A percentile compares a stretch with the other conserved stretches of the same genome.
Evolutionary conservation across 257 asterid genomes (phyloP).

Genomic region (Lycium barbarum): DNA sequence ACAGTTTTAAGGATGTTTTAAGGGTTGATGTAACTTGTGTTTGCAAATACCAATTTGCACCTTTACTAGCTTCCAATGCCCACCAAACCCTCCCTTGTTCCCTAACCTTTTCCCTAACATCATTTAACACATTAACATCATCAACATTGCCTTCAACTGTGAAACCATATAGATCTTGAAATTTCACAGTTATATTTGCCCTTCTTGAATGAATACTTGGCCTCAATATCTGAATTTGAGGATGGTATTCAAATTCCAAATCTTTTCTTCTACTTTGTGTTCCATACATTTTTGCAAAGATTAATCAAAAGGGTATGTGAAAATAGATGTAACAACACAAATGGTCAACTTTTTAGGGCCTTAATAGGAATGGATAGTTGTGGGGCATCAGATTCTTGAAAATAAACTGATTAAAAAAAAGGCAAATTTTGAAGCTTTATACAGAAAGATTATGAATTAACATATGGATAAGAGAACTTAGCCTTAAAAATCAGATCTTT

Average conservation of each 20-base stretch:
- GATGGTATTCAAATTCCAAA: constrained; percentile 68
- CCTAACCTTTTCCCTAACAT: constrained; percentile 94
- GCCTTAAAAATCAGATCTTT: constrained; percentile 2
- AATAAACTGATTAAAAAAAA: background rate
- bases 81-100: constrained; percentile 94
- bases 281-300: constrained; percentile 19
- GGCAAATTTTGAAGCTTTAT: background rate
- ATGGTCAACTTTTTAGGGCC: background rate
- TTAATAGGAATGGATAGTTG: background rate
- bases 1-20: constrained; percentile 73
- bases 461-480: background rate
- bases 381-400: constrained; percentile 25
- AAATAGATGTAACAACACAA: background rate
- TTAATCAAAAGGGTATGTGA: background rate
- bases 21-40: constrained; percentile 56
- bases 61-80: constrained; percentile 88
- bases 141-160: constrained; percentile 97
- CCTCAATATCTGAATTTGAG: constrained; percentile 75
- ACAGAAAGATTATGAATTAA: background rate
- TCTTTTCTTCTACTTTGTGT: constrained; percentile 66
- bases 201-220: constrained; percentile 92
- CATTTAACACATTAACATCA: constrained; percentile 95
- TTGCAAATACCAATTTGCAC: constrained; percentile 85
- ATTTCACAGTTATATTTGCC: constrained; percentile 90
- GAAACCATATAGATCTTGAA: constrained; percentile 94